Evolutionary conservation across 371 early-diverging fungal genomes (phyloP), one percentile per base, ranked within the genome.

Genomic region (Lichtheimia corymbifera): DNA sequence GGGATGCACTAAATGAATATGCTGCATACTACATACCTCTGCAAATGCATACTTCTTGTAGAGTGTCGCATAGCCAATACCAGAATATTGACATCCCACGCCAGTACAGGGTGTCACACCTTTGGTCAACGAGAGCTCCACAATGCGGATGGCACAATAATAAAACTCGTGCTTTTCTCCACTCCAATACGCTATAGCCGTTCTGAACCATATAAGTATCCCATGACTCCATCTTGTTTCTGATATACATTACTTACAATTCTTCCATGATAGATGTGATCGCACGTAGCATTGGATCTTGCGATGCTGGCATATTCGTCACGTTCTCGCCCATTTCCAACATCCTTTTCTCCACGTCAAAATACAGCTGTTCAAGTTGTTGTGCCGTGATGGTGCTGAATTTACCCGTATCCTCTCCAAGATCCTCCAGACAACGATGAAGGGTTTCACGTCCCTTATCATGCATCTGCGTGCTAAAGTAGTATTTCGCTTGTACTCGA

Each of bases 251-350:
- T 2, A 60, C 68, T 63, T 65, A 72, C 75, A 73, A 45, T 56
- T 79, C 79, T 57, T 79, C 76, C 30, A 79, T 22, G 4, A 79
- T 63, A 13, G 53, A 53, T 63, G 76, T 63, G 11, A 66, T 62
- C 0, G 73, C 50, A 56, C 64, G 66, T 3, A 73, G 43, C 5
- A 58, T 60, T 1, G 27, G 30, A 45, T 70, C 68, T 6, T 79
- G 67, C 30, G 76, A 79, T 5, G 53, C 18, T 4, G 50, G 54
- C 0, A 73, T 17, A 3, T 61, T 55, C 0, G 35, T 1, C 1
- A 76, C 49, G 9, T 57, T 53, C 0, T 73, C 70, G 13, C 70
- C 18, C 2, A 68, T 44, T 14, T 2, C 56, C 55, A 35, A 79
- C 58, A 14, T 55, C 51, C 9, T 58, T 20, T 13, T 50, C 55